These are phyloP conservation scores for Exophiala dermatitidis DNA, from an alignment of 2,329 filamentous ascomycete species.

Conservation along the genomic window DNA sequence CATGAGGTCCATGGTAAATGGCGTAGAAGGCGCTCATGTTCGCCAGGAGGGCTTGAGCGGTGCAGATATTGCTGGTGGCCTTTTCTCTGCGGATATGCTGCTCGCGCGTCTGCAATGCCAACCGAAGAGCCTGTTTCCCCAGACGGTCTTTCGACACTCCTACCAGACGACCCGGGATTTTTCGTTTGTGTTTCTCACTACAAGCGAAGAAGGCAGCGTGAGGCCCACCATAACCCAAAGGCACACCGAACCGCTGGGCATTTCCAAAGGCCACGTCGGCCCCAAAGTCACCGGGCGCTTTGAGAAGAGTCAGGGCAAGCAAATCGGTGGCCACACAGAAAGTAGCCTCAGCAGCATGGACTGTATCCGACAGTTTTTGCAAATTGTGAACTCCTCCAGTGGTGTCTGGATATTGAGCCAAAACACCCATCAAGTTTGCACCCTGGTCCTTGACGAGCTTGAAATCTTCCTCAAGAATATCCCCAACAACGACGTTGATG, in stretches of 20 bases:
- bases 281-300: constrained; percentile 86
- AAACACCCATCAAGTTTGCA: constrained; percentile 75
- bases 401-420: constrained; percentile 93
- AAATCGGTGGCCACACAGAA: constrained; percentile 87
- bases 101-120: constrained; percentile 86
- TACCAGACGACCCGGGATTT: constrained; percentile 84
- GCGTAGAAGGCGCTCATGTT: constrained; percentile 97
- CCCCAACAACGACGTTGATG: constrained; percentile 66
- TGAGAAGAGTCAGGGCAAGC: constrained; percentile 76
- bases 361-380: constrained; percentile 62
- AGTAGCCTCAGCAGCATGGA: constrained; percentile 69
- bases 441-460: constrained; percentile 65
- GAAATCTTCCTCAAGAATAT: constrained; percentile 60
- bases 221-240: constrained; percentile 87
- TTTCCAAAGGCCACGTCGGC: constrained; percentile 93
- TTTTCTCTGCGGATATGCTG: constrained; percentile 96
- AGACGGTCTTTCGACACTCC: constrained; percentile 86
- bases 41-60: constrained; percentile 82
- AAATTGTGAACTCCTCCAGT: constrained; percentile 73
- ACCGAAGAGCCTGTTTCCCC: constrained; percentile 69
- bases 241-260: constrained; percentile 84
- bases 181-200: constrained; percentile 83
- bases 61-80: constrained; percentile 96
- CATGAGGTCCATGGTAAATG: constrained; percentile 81
- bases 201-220: constrained; percentile 95